Evolutionary conservation across 352 stramenopile genomes (phyloP).

Genomic region (Saprolegnia parasitica): DNA sequence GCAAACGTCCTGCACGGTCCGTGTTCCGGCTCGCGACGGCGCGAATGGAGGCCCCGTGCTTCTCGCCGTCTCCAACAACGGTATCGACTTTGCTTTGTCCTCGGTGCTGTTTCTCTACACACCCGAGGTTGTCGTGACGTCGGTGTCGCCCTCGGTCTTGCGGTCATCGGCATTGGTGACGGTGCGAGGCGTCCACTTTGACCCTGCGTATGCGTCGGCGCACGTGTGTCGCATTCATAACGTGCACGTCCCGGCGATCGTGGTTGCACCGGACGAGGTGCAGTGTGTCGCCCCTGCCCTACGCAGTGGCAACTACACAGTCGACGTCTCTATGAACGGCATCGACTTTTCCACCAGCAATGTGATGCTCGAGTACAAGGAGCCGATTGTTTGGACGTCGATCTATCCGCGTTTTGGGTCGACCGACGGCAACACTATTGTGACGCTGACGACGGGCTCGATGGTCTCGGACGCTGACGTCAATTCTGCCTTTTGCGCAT

Average conservation of each 20-base stretch:
- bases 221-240: conserved; percentile 36
- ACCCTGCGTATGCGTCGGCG: conserved; percentile 30
- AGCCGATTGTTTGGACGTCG: conserved; percentile 35
- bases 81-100: conserved; percentile 19
- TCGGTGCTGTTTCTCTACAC: conserved; percentile 36
- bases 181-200: conserved; percentile 36
- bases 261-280: conserved; percentile 38
- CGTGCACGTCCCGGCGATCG: conserved; percentile 19
- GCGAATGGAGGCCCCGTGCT: conserved; percentile 8
- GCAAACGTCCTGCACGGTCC: conserved; percentile 16
- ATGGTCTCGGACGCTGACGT: not conserved
- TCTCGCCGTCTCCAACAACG: conserved; percentile 23
- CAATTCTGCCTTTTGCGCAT: not conserved
- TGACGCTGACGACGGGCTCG: conserved; percentile 33
- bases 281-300: conserved; percentile 35
- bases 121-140: conserved; percentile 29
- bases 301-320: conserved; percentile 37
- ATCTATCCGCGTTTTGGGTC: conserved; percentile 44
- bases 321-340: conserved; percentile 49
- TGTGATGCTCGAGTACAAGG: conserved; percentile 41
- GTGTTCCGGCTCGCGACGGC: not conserved
- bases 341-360: conserved; percentile 42
- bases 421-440: conserved; percentile 39
- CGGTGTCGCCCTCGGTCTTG: conserved; percentile 33
- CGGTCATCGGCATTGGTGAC: conserved; percentile 24